Percentiles rank a stretch among this genome's conserved stretches.
Conservation (phyloP, 2,329 filamentous ascomycete genomes). For the Coccinonectria pachysandricola region DNA sequence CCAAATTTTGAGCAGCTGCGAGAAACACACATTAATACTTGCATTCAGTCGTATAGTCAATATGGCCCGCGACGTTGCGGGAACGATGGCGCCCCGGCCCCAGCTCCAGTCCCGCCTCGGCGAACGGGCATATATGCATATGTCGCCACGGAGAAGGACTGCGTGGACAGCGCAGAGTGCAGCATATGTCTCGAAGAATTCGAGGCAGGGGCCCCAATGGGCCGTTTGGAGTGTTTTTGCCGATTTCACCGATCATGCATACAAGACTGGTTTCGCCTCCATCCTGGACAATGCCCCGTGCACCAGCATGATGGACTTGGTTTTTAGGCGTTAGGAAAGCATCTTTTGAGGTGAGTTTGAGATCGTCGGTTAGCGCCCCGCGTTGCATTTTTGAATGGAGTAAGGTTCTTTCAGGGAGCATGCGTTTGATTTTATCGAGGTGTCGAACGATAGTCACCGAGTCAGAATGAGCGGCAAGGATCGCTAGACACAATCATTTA, state of each 20-base stretch:
- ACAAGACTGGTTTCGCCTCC: constrained; percentile 49
- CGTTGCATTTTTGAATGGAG: constrained; percentile 14
- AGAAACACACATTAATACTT: constrained; percentile 48
- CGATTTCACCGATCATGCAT: constrained; percentile 54
- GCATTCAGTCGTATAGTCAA: constrained; percentile 45
- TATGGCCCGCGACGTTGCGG: constrained; percentile 29
- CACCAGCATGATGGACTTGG: constrained; percentile 55
- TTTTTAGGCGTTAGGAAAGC: no score
- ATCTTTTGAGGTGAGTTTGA: no score
- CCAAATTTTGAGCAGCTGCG: constrained; percentile 44
- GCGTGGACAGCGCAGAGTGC: constrained; percentile 56
- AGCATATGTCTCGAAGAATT: constrained; percentile 61
- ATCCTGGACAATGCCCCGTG: constrained; percentile 54
- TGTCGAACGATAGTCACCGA: no score
- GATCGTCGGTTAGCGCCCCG: no score
- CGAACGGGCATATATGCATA: constrained; percentile 55
- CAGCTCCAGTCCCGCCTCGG: constrained; percentile 30
- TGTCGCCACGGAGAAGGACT: constrained; percentile 56
- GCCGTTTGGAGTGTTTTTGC: constrained; percentile 56
- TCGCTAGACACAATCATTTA: no score
- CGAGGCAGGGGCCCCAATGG: constrained; percentile 51
- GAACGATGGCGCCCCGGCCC: constrained; percentile 18
- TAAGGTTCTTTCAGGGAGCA: no score
- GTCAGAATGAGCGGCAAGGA: no score
- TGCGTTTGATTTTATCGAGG: no score